A percentile compares a stretch with the other conserved stretches of the same genome.
Conservation (phyloP, 2,329 filamentous ascomycete species). For the Myriosclerotinia duriaeana region DNA sequence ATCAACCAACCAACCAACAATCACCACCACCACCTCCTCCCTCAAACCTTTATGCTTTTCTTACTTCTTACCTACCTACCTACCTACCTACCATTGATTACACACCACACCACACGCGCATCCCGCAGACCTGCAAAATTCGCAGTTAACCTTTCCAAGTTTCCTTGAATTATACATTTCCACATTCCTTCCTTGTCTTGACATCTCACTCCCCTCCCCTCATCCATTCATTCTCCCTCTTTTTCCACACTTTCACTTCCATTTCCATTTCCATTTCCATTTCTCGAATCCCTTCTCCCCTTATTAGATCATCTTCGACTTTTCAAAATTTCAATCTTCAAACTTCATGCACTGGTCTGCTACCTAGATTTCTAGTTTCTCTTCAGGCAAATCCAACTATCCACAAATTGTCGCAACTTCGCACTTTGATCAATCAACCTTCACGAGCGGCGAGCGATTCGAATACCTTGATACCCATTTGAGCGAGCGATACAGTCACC, state of each 20-base stretch:
- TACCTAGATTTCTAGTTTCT: slow-evolving; percentile 11
- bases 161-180: not conserved
- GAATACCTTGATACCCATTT: slow-evolving; percentile 20
- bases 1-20: too few species aligned
- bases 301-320: not conserved
- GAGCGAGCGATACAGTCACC: slow-evolving; percentile 13
- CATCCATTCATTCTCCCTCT: not conserved
- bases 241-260: not conserved
- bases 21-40: too few species aligned
- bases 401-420: slow-evolving; percentile 16
- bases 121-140: too few species aligned
- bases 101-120: not conserved
- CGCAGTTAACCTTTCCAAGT: not conserved
- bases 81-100: too few species aligned
- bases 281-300: not conserved
- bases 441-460: not conserved
- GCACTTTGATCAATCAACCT: not conserved
- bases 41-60: too few species aligned
- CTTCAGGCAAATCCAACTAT: slow-evolving; percentile 14
- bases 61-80: too few species aligned
- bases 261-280: not conserved
- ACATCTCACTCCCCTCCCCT: not conserved
- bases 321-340: not conserved
- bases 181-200: not conserved
- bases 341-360: slow-evolving; percentile 20